Evolutionary conservation across 1,284 basidiomycete species (phyloP).

Genomic region (Chondrostereum purpureum): DNA sequence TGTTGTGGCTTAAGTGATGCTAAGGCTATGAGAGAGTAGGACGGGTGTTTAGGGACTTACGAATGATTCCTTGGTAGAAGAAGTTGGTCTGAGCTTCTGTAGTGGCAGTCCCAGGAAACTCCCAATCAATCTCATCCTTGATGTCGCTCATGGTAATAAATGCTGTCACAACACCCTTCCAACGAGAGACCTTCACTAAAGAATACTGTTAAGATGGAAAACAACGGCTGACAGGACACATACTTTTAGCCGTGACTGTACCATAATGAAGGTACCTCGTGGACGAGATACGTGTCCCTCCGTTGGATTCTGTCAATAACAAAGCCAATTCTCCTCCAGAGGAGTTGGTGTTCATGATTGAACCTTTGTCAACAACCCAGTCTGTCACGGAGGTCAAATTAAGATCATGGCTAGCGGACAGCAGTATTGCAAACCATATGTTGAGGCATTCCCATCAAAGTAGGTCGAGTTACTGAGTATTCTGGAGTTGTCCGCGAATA

Average conservation of each 20-base stretch:
- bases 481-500: constrained; percentile 60
- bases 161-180: constrained; percentile 73
- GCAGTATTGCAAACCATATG: constrained; percentile 34
- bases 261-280: constrained; percentile 82
- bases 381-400: constrained; percentile 32
- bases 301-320: constrained; percentile 58
- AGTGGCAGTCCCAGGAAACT: constrained; percentile 61
- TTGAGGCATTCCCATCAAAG: constrained; percentile 70
- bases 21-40: constrained; percentile 1
- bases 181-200: constrained; percentile 42
- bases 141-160: constrained; percentile 83
- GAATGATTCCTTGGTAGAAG: constrained; percentile 73
- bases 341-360: constrained; percentile 53
- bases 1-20: constrained; percentile 23
- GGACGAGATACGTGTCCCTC: constrained; percentile 71
- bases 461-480: constrained; percentile 57
- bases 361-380: constrained; percentile 66
- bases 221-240: constrained; percentile 21
- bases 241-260: constrained; percentile 61
- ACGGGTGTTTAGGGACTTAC: constrained; percentile 33
- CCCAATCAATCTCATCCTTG: constrained; percentile 86
- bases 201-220: constrained; percentile 19
- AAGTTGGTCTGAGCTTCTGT: constrained; percentile 69
- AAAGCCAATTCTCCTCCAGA: constrained; percentile 59
- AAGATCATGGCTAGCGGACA: background rate